A percentile compares a stretch with the other conserved stretches of the same genome.
phyloP scores from a whole-genome alignment of 2,329 filamentous ascomycete genomes.

The Colletotrichum aenigma region DNA sequence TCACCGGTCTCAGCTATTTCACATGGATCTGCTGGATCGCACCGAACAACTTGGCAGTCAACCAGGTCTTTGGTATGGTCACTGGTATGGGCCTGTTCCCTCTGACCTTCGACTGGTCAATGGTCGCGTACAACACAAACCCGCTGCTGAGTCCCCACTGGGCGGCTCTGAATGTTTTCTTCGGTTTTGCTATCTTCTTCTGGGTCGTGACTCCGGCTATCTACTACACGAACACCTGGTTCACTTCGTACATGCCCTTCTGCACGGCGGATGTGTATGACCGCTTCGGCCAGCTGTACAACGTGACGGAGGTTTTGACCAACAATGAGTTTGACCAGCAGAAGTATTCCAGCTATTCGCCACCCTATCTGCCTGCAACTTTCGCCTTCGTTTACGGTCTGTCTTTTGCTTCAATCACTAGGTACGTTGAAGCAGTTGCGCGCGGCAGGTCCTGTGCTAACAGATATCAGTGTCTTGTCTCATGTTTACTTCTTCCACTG shows the following conservation, averaged over 20 bases:
- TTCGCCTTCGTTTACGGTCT: conserved; percentile 56
- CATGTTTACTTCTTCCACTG: conserved; percentile 45
- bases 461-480: conserved; percentile 40
- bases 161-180: conserved; percentile 65
- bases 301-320: conserved; percentile 46
- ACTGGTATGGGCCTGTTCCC: conserved; percentile 42
- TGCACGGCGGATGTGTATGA: conserved; percentile 58
- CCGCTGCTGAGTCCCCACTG: conserved; percentile 56
- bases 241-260: conserved; percentile 59
- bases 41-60: conserved; percentile 48
- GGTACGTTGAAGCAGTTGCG: background rate
- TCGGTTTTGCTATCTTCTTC: conserved; percentile 57
- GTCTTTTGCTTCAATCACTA: conserved; percentile 72
- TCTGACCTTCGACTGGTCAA: conserved; percentile 46
- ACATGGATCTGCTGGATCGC: conserved; percentile 52
- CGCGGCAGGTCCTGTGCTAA: conserved; percentile 32
- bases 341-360: conserved; percentile 55
- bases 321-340: conserved; percentile 47
- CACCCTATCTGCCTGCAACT: conserved; percentile 53
- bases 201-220: conserved; percentile 60
- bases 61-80: conserved; percentile 53
- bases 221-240: conserved; percentile 64
- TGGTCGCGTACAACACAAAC: conserved; percentile 31
- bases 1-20: conserved; percentile 45
- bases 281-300: conserved; percentile 50